phyloP scores from a whole-genome alignment of 805 yeast species.

The Lipomyces kockii region DNA sequence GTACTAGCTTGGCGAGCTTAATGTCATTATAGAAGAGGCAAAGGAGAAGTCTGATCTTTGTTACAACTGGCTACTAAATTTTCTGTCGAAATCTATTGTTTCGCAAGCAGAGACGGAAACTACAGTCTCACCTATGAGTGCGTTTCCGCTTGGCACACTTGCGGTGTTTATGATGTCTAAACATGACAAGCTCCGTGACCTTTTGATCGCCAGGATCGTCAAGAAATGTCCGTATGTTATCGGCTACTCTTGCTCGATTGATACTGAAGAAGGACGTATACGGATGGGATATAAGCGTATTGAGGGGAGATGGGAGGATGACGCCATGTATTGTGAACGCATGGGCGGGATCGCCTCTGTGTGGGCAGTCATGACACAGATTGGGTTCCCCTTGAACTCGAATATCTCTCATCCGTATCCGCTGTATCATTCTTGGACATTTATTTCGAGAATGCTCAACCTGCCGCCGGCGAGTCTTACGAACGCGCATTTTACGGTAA shows the following conservation, averaged over 20 bases:
- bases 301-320: constrained; percentile 57
- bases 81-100: constrained; percentile 81
- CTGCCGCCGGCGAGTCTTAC: constrained; percentile 54
- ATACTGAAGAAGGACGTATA: constrained; percentile 78
- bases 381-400: constrained; percentile 42
- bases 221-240: constrained; percentile 89
- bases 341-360: constrained; percentile 84
- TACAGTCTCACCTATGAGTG: constrained; percentile 73
- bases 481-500: constrained; percentile 71
- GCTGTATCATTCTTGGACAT: constrained; percentile 63
- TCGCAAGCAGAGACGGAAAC: constrained; percentile 94
- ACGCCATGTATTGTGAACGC: constrained; percentile 77
- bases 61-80: constrained; percentile 76
- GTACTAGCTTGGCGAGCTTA: constrained; percentile 56
- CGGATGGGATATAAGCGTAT: constrained; percentile 87
- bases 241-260: constrained; percentile 76
- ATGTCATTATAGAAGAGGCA: constrained; percentile 55
- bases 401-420: constrained; percentile 58
- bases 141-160: constrained; percentile 77
- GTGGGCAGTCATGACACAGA: constrained; percentile 73
- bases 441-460: constrained; percentile 75
- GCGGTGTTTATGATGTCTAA: constrained; percentile 58
- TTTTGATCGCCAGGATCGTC: constrained; percentile 75
- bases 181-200: constrained; percentile 59
- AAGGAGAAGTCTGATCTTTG: constrained; percentile 53